Evolutionary conservation across 176 grass and related monocot genomes (phyloP).

Genomic region (Oryza australiensis): DNA sequence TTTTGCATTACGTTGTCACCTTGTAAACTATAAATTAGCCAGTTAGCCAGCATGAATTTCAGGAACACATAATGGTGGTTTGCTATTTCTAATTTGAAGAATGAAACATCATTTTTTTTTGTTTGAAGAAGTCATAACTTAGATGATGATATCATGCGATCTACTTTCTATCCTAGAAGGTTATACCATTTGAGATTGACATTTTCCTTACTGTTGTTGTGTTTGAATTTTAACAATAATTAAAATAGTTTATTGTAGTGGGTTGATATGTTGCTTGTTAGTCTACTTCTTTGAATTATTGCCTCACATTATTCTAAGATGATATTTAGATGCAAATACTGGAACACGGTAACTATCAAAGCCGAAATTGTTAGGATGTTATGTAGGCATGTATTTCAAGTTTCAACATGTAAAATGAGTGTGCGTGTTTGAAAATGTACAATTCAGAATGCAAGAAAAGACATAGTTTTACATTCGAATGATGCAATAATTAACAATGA

Average conservation of each 20-base stretch:
- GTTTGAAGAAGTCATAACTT: not conserved
- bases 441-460: not conserved
- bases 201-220: not conserved
- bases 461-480: not conserved
- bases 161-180: not conserved
- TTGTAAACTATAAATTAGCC: conserved; percentile 8
- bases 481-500: not conserved
- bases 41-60: conserved; percentile 1
- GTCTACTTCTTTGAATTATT: not conserved
- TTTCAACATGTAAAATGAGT: not conserved
- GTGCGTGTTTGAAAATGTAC: not conserved
- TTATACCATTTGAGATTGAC: not conserved
- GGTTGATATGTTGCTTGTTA: not conserved
- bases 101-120: not conserved
- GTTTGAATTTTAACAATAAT: conserved; percentile 23
- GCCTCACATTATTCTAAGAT: not conserved
- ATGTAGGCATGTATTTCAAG: not conserved
- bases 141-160: not conserved
- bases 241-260: conserved; percentile 2
- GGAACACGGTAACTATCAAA: not conserved
- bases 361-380: conserved; percentile 1
- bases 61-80: not conserved
- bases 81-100: not conserved
- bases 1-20: not conserved
- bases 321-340: conserved; percentile 1